A percentile compares a stretch with the other conserved stretches of the same genome.
Evolutionary conservation across 1,284 basidiomycete species (phyloP).

Genomic region (Ceratobasidium theobromae): DNA sequence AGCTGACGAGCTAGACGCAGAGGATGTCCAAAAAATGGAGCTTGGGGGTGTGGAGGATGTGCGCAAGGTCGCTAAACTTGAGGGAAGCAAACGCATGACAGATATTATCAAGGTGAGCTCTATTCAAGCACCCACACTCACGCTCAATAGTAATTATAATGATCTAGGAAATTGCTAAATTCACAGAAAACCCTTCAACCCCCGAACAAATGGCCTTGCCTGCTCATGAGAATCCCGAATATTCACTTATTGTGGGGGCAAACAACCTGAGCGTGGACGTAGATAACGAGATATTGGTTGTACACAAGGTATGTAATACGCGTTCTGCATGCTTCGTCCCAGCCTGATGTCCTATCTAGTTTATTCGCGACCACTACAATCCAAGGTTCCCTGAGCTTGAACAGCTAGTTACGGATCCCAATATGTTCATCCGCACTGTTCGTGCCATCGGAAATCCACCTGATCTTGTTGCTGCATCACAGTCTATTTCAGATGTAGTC

Average conservation of each 20-base stretch:
- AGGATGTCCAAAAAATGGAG: conserved; percentile 92
- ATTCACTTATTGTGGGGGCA: conserved; percentile 92
- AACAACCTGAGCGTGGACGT: conserved; percentile 99
- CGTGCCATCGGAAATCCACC: conserved; percentile 84
- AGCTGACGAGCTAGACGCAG: conserved; percentile 89
- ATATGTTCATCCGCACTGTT: conserved; percentile 91
- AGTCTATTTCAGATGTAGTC: conserved; percentile 79
- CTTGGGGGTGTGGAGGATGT: conserved; percentile 82
- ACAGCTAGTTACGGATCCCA: conserved; percentile 87
- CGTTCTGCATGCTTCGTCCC: no score
- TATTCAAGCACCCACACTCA: background rate
- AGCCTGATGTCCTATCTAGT: no score
- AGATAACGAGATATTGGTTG: conserved; percentile 96
- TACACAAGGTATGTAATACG: conserved; percentile 75
- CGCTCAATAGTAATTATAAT: background rate
- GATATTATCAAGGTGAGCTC: conserved; percentile 75
- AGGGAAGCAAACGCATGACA: conserved; percentile 79
- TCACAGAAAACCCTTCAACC: conserved; percentile 72
- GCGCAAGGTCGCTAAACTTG: conserved; percentile 82
- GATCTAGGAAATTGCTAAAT: conserved; percentile 82
- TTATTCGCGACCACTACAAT: conserved; percentile 97
- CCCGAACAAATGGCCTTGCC: conserved; percentile 75
- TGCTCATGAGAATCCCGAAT: conserved; percentile 92
- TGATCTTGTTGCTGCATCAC: conserved; percentile 64
- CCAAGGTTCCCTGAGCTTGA: conserved; percentile 97